Conservation (phyloP, 331 rosid genomes). For the Saraca asoca region DNA sequence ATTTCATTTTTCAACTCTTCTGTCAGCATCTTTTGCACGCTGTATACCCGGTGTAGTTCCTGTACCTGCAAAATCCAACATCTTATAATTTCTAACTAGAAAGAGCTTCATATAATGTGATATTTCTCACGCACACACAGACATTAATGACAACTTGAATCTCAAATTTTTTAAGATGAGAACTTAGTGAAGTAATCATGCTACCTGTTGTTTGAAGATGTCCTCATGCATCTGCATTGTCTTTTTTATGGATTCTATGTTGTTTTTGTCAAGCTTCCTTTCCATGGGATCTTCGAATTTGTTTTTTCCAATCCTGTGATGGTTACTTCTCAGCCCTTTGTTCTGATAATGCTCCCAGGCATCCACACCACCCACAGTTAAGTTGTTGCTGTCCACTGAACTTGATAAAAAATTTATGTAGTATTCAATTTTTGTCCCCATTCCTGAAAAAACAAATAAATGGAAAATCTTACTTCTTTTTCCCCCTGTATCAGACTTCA, state of each 20-base stretch:
- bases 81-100: slow-evolving; percentile 20
- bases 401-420: slow-evolving; percentile 60
- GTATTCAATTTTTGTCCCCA: slow-evolving; percentile 84
- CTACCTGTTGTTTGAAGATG: slow-evolving; percentile 82
- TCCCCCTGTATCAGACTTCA: slow-evolving; percentile 5
- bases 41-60: slow-evolving; percentile 84
- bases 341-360: slow-evolving; percentile 57
- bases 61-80: slow-evolving; percentile 59
- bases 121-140: neutral
- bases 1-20: slow-evolving; percentile 54
- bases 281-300: slow-evolving; percentile 52
- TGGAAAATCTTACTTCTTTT: slow-evolving; percentile 17
- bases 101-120: slow-evolving; percentile 2
- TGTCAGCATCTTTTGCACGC: slow-evolving; percentile 78
- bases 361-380: slow-evolving; percentile 57
- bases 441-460: slow-evolving; percentile 56
- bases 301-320: slow-evolving; percentile 35
- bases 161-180: slow-evolving; percentile 20
- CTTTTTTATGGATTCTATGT: slow-evolving; percentile 58
- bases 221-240: slow-evolving; percentile 92
- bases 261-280: slow-evolving; percentile 58
- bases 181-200: slow-evolving; percentile 22
- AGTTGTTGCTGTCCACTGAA: slow-evolving; percentile 47
- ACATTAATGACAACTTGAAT: slow-evolving; percentile 14
- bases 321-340: slow-evolving; percentile 44